Percentiles rank a stretch among this genome's conserved stretches.
These are phyloP conservation scores for Ilex aquifolium DNA, from an alignment of 257 asterid genomes.

Conservation along the genomic window DNA sequence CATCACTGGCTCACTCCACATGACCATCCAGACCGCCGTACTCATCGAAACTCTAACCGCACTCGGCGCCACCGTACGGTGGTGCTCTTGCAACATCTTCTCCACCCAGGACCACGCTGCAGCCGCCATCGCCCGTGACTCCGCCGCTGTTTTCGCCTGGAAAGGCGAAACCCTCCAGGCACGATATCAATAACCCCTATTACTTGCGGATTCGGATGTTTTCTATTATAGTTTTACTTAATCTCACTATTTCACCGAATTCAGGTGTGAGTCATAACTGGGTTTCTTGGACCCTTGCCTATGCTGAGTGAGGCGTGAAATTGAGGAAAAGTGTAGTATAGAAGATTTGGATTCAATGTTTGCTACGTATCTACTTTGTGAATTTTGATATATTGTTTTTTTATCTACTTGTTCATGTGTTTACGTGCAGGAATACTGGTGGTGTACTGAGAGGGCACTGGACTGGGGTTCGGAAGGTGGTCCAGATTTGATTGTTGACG, in stretches of 20 bases:
- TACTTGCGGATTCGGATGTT: no score
- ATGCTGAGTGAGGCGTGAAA: no score
- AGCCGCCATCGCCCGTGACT: conserved; percentile 13
- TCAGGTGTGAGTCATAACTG: no score
- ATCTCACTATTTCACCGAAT: no score
- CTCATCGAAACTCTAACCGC: conserved; percentile 9
- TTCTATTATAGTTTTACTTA: no score
- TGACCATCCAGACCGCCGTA: conserved; percentile 15
- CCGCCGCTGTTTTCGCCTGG: conserved; percentile 15
- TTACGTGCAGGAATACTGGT: conserved; percentile 14
- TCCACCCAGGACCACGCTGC: conserved; percentile 18
- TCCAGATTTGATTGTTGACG: conserved; percentile 16
- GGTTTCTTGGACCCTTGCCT: no score
- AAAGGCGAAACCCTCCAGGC: conserved; percentile 9
- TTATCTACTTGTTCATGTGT: not conserved
- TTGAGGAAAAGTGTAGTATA: no score
- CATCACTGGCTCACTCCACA: conserved; percentile 13
- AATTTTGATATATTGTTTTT: not conserved
- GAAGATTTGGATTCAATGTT: no score
- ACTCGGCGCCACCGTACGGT: conserved; percentile 7
- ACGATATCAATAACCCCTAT: no score
- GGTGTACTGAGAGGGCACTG: conserved; percentile 15
- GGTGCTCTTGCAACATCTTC: conserved; percentile 18
- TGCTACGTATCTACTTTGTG: no score
- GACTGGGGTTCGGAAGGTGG: conserved; percentile 16